Evolutionary conservation across 176 grass and related monocot genomes (phyloP).

Genomic region (Aegilops tauschii): DNA sequence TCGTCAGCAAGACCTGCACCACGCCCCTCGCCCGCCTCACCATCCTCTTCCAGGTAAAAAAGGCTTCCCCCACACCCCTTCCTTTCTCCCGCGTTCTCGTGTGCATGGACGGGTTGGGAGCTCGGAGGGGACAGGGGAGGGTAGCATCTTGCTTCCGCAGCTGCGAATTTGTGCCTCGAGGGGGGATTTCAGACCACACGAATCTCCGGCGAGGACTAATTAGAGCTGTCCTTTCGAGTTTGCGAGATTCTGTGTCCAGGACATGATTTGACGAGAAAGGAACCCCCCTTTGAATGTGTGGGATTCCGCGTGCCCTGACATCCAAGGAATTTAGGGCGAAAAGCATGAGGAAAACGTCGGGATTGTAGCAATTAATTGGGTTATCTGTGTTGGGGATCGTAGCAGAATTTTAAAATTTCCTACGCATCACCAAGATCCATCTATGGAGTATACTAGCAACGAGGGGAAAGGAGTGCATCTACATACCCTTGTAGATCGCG

Average conservation of each 20-base stretch:
- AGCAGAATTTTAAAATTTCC: too few species aligned
- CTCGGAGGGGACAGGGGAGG: neutral
- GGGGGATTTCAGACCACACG: neutral
- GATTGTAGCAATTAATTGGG: too few species aligned
- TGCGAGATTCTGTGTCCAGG: neutral
- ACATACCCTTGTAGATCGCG: too few species aligned
- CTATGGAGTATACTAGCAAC: too few species aligned
- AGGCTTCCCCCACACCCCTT: neutral
- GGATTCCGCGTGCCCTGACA: neutral
- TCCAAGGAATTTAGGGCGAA: neutral
- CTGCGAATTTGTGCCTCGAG: neutral
- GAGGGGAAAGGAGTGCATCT: too few species aligned
- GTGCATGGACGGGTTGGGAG: constrained; percentile 5
- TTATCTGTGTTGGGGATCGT: too few species aligned
- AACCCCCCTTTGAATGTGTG: neutral
- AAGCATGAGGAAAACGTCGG: too few species aligned
- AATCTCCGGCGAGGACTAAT: neutral
- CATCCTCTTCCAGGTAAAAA: constrained; percentile 81
- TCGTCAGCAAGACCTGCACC: constrained; percentile 93
- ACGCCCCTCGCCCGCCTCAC: constrained; percentile 86
- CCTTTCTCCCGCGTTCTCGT: neutral
- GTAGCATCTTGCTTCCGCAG: neutral
- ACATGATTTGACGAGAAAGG: neutral
- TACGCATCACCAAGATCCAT: too few species aligned
- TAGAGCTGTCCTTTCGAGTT: neutral